Evolutionary conservation across 2,329 filamentous ascomycete species (phyloP).

Genomic region (Penicillium sp.): DNA sequence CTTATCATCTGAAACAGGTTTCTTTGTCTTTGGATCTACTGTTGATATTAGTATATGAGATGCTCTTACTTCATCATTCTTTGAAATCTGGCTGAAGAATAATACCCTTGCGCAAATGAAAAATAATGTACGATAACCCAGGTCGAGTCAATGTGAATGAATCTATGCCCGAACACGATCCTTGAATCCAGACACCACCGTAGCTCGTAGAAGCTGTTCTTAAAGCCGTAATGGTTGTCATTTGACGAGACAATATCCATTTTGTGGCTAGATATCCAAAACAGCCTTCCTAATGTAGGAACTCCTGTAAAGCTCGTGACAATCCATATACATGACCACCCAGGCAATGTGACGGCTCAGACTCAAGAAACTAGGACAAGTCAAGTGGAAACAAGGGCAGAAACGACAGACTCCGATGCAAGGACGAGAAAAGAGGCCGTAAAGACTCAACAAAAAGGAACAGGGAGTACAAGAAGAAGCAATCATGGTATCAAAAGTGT

Average conservation of each 20-base stretch:
- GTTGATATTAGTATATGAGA: no score
- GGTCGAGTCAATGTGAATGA: not conserved
- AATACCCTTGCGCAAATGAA: no score
- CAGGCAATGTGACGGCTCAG: not conserved
- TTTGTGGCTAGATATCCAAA: not conserved
- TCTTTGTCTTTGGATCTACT: no score
- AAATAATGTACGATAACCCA: not conserved
- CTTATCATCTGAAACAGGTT: no score
- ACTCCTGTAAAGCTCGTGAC: not conserved
- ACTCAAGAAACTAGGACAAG: not conserved
- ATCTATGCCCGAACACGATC: not conserved
- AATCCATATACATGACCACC: not conserved
- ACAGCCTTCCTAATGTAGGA: not conserved
- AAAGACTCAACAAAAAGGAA: not conserved
- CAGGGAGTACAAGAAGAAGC: not conserved
- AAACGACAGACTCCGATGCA: not conserved
- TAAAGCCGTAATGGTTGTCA: not conserved
- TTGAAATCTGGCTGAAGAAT: no score
- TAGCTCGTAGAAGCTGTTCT: not conserved
- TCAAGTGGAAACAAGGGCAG: no score
- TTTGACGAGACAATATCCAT: not conserved
- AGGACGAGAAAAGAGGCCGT: not conserved
- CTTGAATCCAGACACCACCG: not conserved
- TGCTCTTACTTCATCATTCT: no score
- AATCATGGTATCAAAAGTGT: conserved; percentile 17